Percentiles rank a stretch among this genome's conserved stretches.
phyloP scores from a whole-genome alignment of 2,329 filamentous ascomycete genomes.

The Cercospora brassicicola region DNA sequence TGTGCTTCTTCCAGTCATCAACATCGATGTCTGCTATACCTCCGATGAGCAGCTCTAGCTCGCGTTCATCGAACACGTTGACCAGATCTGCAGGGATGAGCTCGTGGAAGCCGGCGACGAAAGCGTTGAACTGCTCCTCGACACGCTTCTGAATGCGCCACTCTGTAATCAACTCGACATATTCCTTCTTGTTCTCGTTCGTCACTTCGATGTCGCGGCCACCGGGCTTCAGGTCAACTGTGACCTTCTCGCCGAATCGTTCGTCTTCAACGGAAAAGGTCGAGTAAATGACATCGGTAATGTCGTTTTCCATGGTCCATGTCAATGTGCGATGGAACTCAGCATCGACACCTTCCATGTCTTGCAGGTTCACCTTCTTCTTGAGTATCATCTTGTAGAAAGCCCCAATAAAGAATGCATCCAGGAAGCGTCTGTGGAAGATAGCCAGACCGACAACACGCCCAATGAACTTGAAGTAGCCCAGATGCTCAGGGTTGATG shows the following conservation, averaged over 20 bases:
- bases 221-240: constrained; percentile 87
- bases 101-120: constrained; percentile 96
- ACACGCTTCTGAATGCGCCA: constrained; percentile 99
- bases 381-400: constrained; percentile 99
- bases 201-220: constrained; percentile 93
- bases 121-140: constrained; percentile 96
- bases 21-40: constrained; percentile 99
- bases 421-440: constrained; percentile 95
- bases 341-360: constrained; percentile 99
- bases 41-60: constrained; percentile 92
- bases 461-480: constrained; percentile 99
- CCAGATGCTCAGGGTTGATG: constrained; percentile 98
- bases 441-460: constrained; percentile 95
- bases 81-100: constrained; percentile 94
- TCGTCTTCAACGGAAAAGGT: constrained; percentile 98
- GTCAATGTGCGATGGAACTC: constrained; percentile 95
- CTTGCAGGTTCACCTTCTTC: constrained; percentile 85
- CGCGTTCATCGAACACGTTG: constrained; percentile 97
- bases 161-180: constrained; percentile 97
- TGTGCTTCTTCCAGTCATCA: constrained; percentile 99
- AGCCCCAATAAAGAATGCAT: constrained; percentile 98
- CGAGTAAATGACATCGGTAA: constrained; percentile 89
- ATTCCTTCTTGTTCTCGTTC: constrained; percentile 98
- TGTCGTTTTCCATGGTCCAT: constrained; percentile 98
- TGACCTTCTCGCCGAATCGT: constrained; percentile 89